These are phyloP conservation scores for Aspergillus viridinutans DNA, from an alignment of 2,329 filamentous ascomycete species.

Conservation along the genomic window DNA sequence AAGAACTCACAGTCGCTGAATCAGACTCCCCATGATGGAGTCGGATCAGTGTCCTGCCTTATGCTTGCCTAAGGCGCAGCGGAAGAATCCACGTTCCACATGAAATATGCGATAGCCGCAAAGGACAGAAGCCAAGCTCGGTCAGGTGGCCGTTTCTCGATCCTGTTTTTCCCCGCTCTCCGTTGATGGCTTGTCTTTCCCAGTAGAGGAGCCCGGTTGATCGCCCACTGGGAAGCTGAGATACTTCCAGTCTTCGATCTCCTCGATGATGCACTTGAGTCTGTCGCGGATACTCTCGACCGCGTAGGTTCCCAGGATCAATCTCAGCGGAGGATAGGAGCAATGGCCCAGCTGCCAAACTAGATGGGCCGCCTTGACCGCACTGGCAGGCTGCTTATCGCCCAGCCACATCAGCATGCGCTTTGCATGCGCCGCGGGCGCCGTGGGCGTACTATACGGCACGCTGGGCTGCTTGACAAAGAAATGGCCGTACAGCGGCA, in stretches of 20 bases:
- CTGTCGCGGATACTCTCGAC: slow-evolving; percentile 94
- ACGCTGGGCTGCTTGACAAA: slow-evolving; percentile 80
- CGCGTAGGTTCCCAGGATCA: slow-evolving; percentile 88
- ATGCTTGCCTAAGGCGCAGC: neutral
- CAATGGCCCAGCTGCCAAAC: slow-evolving; percentile 95
- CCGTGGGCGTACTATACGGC: slow-evolving; percentile 71
- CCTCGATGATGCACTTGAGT: slow-evolving; percentile 84
- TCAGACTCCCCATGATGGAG: neutral
- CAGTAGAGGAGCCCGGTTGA: slow-evolving; percentile 15
- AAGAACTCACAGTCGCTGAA: neutral
- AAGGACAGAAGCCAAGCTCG: neutral
- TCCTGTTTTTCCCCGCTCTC: neutral
- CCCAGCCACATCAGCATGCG: slow-evolving; percentile 93
- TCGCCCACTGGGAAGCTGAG: slow-evolving; percentile 60
- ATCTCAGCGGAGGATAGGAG: slow-evolving; percentile 79
- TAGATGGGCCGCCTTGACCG: slow-evolving; percentile 86
- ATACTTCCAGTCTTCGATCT: slow-evolving; percentile 91
- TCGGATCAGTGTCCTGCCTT: neutral
- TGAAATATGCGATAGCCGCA: neutral
- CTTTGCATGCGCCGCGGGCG: slow-evolving; percentile 82
- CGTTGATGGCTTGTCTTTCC: slow-evolving; percentile 4
- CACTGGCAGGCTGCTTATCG: slow-evolving; percentile 86
- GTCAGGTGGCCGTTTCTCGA: neutral
- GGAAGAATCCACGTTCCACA: no score
- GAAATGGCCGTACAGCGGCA: slow-evolving; percentile 88